phyloP scores from a whole-genome alignment of 306 rosid species.

The Argentina anserina region DNA sequence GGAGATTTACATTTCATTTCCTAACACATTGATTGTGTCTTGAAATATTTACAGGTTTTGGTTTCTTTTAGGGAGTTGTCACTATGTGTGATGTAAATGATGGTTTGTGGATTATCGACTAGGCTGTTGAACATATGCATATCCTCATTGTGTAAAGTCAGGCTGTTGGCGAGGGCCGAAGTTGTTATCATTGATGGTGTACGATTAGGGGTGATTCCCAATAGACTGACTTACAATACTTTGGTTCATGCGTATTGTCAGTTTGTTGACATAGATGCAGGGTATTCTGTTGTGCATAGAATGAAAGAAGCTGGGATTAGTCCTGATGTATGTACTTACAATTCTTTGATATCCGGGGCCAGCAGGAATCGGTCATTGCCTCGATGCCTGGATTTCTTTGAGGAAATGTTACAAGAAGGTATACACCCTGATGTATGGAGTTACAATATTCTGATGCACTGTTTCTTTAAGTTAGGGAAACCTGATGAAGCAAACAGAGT shows the following conservation, averaged over 20 bases:
- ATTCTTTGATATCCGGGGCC: conserved; percentile 60
- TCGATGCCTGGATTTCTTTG: conserved; percentile 49
- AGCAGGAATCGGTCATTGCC: conserved; percentile 33
- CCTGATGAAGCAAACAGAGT: conserved; percentile 63
- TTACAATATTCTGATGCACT: conserved; percentile 64
- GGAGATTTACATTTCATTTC: no score
- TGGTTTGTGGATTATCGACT: conserved; percentile 55
- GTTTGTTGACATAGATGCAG: conserved; percentile 47
- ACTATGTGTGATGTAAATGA: conserved; percentile 31
- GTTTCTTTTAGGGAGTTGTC: conserved; percentile 18
- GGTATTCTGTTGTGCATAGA: conserved; percentile 46
- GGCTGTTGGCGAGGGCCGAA: conserved; percentile 54
- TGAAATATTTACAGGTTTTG: conserved; percentile 1
- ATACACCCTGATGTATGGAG: conserved; percentile 67
- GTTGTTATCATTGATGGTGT: conserved; percentile 50
- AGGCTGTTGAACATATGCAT: conserved; percentile 63
- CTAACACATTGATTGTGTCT: background rate
- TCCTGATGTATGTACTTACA: conserved; percentile 68
- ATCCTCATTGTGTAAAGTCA: conserved; percentile 49
- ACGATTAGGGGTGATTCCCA: conserved; percentile 61
- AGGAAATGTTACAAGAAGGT: conserved; percentile 57
- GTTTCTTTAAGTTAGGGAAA: conserved; percentile 66
- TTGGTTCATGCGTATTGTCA: conserved; percentile 63
- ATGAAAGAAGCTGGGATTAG: conserved; percentile 69
- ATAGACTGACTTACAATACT: conserved; percentile 69